Conservation (phyloP, 371 early-diverging fungal species). For the Nematocida ironsii region DNA sequence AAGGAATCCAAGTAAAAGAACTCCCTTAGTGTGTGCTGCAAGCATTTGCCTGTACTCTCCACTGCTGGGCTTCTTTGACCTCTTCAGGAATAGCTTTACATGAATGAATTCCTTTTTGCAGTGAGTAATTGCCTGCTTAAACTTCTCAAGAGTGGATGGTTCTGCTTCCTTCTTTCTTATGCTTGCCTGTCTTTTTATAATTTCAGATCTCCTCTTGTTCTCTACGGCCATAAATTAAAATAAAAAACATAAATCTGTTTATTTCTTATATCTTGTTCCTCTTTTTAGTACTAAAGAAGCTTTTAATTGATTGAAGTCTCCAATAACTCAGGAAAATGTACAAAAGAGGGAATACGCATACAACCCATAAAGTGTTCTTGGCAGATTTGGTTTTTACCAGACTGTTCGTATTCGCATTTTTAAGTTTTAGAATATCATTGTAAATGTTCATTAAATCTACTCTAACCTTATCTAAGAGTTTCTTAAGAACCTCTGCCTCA, state of each 20-base stretch:
- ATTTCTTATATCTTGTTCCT: slow-evolving; percentile 39
- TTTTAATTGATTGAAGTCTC: slow-evolving; percentile 41
- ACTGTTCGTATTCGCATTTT: slow-evolving; percentile 25
- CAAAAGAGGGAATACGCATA: slow-evolving; percentile 40
- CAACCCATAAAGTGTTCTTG: slow-evolving; percentile 38
- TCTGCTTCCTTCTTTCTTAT: neutral
- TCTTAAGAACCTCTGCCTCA: slow-evolving; percentile 54
- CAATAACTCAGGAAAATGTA: slow-evolving; percentile 51
- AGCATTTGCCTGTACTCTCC: slow-evolving; percentile 58
- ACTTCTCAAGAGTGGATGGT: neutral
- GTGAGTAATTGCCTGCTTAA: neutral
- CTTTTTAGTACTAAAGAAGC: slow-evolving; percentile 49
- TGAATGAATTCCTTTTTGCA: slow-evolving; percentile 45
- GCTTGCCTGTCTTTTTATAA: slow-evolving; percentile 22
- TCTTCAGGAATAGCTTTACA: slow-evolving; percentile 60
- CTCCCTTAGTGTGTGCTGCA: slow-evolving; percentile 61
- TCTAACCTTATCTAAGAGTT: slow-evolving; percentile 47
- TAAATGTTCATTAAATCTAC: slow-evolving; percentile 50
- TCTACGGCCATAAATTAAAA: slow-evolving; percentile 42
- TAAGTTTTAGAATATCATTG: slow-evolving; percentile 52
- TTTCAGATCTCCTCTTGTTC: slow-evolving; percentile 50
- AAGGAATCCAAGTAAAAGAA: slow-evolving; percentile 65
- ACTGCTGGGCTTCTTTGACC: slow-evolving; percentile 60
- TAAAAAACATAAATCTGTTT: slow-evolving; percentile 5
- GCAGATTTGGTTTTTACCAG: slow-evolving; percentile 31